Base-by-base conservation (phyloP, 2,329 filamentous ascomycete genomes). In the Monilinia vaccinii-corymbosi region DNA sequence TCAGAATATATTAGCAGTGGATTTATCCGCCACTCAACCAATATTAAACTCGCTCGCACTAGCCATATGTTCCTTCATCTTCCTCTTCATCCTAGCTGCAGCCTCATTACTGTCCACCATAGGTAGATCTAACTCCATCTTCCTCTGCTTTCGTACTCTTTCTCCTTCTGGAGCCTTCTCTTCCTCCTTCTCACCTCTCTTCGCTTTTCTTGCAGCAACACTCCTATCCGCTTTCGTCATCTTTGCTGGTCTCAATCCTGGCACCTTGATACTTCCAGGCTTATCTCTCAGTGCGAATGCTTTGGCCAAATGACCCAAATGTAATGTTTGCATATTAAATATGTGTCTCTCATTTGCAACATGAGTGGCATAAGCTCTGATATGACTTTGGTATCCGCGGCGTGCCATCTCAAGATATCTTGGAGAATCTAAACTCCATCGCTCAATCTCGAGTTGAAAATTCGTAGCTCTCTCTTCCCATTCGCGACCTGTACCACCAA, bases 311-410 rank as follows among this genome's bases (percentile, higher is more conserved):
- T 99, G 94, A 3, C 94, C 94, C 9, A 97, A 76, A 73, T 99
- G 94, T 50, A 99, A 76, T 69, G 89, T 84, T 62, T 90, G 91
- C 74, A 97, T 95, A 73, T 97, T 89, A 73, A 99, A 99, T 71
- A 88, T 92, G 56, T 79, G 78, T 56, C 94, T 82, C 76, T 99
- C 94, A 47, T 87, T 86, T 34, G 89, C 86, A 32, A 93, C 83
- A 73, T 99, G 94, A 0, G 94, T 99, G 2, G 94, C 91, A 72
- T 99, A 99, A 0, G 94, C 94, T 58, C 94, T 82, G 58, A 99
- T 87, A 70, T 97, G 92, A 55, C 89, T 94, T 71, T 95, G 91
- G 76, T 89, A 99, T 0, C 87, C 94, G 66, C 89, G 85, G 23
- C 91, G 83, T 0, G 89, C 93, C 68, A 91, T 81, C 68, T 96